Percentiles rank a stretch among this genome's conserved stretches.
Evolutionary conservation across 441 rosid genomes (phyloP).

Genomic region (Gossypium schwendimanii): DNA sequence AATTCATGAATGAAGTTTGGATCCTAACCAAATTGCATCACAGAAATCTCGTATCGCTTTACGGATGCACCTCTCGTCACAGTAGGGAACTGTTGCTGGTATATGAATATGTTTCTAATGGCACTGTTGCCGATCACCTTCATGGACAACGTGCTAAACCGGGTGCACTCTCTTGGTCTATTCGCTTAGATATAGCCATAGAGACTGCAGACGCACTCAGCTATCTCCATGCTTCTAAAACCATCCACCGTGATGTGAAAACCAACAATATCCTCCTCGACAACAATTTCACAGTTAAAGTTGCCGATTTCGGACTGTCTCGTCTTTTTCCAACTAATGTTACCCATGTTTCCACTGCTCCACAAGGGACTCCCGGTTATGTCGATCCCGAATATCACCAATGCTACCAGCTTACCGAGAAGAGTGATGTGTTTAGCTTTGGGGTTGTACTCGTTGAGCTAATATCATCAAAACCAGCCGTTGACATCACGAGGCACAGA

Average conservation of each 20-base stretch:
- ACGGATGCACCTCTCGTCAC: slow-evolving; percentile 80
- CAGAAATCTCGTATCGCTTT: slow-evolving; percentile 63
- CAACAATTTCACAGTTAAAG: slow-evolving; percentile 49
- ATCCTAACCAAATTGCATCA: slow-evolving; percentile 69
- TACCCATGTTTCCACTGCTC: slow-evolving; percentile 82
- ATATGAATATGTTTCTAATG: slow-evolving; percentile 77
- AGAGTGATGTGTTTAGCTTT: slow-evolving; percentile 93
- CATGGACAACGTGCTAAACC: slow-evolving; percentile 53
- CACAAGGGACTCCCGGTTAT: slow-evolving; percentile 93
- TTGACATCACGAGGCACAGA: slow-evolving; percentile 67
- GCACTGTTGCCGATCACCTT: slow-evolving; percentile 83
- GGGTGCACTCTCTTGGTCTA: slow-evolving; percentile 54
- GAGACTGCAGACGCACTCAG: slow-evolving; percentile 72
- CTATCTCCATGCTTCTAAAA: slow-evolving; percentile 69
- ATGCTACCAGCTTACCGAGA: slow-evolving; percentile 71
- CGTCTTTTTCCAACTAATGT: slow-evolving; percentile 47
- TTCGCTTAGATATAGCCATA: slow-evolving; percentile 58
- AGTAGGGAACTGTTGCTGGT: slow-evolving; percentile 76
- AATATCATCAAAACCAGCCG: slow-evolving; percentile 82
- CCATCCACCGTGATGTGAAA: slow-evolving; percentile 81
- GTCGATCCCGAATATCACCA: slow-evolving; percentile 86
- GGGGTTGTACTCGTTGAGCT: slow-evolving; percentile 87
- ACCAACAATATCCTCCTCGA: slow-evolving; percentile 74
- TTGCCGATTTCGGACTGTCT: slow-evolving; percentile 83
- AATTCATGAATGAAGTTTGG: slow-evolving; percentile 75